Evolutionary conservation across 208 protist species (phyloP).

Genomic region (Histomonas meleagridis): DNA sequence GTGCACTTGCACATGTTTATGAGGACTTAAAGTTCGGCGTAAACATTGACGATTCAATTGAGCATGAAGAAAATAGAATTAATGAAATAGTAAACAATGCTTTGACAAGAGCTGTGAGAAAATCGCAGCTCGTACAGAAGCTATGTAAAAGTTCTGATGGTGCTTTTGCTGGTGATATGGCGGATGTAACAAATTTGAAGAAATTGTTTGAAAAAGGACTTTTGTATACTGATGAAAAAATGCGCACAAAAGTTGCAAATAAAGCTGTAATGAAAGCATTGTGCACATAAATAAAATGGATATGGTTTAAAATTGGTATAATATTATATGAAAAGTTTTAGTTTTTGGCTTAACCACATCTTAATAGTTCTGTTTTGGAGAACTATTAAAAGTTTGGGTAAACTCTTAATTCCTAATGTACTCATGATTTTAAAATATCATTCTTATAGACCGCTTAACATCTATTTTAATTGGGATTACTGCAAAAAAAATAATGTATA

Average conservation of each 20-base stretch:
- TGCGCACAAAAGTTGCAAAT: neutral
- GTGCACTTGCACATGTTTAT: neutral
- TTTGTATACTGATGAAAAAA: neutral
- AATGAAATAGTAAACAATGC: neutral
- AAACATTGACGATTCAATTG: neutral
- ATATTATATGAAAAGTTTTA: too few species aligned
- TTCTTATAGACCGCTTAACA: too few species aligned
- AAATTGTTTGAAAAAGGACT: neutral
- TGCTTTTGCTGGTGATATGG: neutral
- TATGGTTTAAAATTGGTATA: too few species aligned
- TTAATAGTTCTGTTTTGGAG: too few species aligned
- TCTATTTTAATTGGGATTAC: too few species aligned
- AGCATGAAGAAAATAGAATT: neutral
- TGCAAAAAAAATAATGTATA: too few species aligned
- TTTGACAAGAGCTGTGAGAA: neutral
- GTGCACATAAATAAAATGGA: neutral
- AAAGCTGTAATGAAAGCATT: neutral
- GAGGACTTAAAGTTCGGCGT: neutral
- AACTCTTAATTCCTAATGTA: too few species aligned
- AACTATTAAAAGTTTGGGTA: too few species aligned
- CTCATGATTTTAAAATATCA: too few species aligned
- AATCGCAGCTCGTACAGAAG: neutral
- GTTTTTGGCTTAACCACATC: too few species aligned
- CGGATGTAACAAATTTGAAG: neutral
- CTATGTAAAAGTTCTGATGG: neutral